Percentiles rank a stretch among this genome's conserved stretches.
Conservation (phyloP, 257 asterid species). For the Fraxinus cuspidata region DNA sequence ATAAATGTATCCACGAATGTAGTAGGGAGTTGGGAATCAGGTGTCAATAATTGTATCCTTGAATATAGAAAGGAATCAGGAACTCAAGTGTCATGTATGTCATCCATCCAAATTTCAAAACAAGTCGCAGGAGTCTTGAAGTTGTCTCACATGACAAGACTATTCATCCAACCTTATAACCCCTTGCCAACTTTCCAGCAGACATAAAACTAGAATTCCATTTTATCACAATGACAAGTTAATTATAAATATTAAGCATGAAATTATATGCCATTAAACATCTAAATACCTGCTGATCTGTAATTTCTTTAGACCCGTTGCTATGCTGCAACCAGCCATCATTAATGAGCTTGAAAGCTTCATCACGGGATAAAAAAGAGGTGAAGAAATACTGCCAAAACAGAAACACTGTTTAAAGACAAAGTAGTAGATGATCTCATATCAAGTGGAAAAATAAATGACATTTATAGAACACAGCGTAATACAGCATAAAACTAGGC, state of each 20-base stretch:
- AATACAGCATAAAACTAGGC: constrained; percentile 17
- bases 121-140: neutral
- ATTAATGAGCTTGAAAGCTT: constrained; percentile 87
- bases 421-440: neutral
- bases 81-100: neutral
- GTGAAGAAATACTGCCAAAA: constrained; percentile 87
- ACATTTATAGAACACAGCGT: neutral
- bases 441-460: neutral
- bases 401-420: constrained; percentile 14
- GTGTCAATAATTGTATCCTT: neutral
- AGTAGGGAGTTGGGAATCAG: neutral
- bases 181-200: neutral
- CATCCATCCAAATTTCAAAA: neutral
- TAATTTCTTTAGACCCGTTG: constrained; percentile 44
- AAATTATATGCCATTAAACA: constrained; percentile 6
- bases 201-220: neutral
- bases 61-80: neutral
- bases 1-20: neutral
- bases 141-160: neutral
- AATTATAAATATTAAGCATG: constrained; percentile 17
- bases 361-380: constrained; percentile 96
- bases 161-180: neutral
- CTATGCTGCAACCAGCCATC: constrained; percentile 80
- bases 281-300: constrained; percentile 61
- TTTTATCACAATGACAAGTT: neutral